Evolutionary conservation across 2,329 filamentous ascomycete species (phyloP).

Genomic region (Fusarium pininemorale): DNA sequence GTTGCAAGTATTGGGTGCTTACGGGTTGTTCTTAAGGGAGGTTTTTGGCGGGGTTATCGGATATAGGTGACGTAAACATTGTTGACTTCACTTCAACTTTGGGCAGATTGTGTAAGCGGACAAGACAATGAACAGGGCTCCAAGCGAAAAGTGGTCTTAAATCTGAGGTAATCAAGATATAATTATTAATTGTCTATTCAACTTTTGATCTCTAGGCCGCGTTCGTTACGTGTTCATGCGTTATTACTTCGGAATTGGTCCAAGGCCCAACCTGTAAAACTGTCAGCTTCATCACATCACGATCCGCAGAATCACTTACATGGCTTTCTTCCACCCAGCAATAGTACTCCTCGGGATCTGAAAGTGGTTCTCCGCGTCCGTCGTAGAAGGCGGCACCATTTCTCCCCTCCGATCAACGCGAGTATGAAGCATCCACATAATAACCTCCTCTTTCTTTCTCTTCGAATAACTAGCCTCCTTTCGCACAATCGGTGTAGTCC

Average conservation of each 20-base stretch:
- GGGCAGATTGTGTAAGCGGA: slow-evolving; percentile 11
- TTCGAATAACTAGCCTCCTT: slow-evolving; percentile 19
- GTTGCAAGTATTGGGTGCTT: neutral
- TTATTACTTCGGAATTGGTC: slow-evolving; percentile 4
- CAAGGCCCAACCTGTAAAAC: neutral
- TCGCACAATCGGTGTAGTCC: slow-evolving; percentile 9
- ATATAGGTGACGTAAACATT: slow-evolving; percentile 31
- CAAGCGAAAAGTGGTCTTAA: neutral
- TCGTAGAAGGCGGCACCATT: slow-evolving; percentile 1
- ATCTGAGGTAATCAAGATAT: neutral
- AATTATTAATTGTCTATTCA: slow-evolving; percentile 15
- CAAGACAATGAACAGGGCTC: neutral
- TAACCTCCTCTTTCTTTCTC: slow-evolving; percentile 16
- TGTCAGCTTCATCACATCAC: neutral
- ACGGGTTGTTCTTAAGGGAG: neutral
- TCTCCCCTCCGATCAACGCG: neutral
- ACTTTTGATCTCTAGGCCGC: neutral
- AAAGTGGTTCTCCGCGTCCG: slow-evolving; percentile 14
- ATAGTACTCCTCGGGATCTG: slow-evolving; percentile 21
- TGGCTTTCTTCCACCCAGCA: slow-evolving; percentile 4
- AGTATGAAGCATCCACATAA: slow-evolving; percentile 8
- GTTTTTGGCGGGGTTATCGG: slow-evolving; percentile 35
- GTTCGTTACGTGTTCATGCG: neutral
- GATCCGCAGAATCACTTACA: neutral
- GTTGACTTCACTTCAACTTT: neutral